Conservation (phyloP, 192 early-diverging fungal genomes). For the Physocladia obscura region DNA sequence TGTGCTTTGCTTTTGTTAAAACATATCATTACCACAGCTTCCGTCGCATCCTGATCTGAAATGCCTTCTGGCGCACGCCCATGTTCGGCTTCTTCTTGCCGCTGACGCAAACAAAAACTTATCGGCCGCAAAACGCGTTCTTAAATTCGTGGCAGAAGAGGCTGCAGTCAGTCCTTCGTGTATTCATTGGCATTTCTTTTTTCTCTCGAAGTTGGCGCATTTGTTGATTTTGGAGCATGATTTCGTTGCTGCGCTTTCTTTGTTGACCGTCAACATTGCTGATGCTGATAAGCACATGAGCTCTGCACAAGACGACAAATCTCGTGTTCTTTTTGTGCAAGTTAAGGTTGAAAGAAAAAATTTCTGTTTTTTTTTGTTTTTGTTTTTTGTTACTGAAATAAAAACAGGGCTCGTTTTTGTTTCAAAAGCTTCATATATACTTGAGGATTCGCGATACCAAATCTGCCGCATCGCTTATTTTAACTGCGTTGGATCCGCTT, state of each 20-base stretch:
- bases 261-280: too few relatives aligned
- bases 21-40: background rate
- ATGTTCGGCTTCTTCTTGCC: background rate
- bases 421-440: background rate
- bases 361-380: background rate
- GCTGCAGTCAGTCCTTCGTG: background rate
- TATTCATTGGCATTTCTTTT: background rate
- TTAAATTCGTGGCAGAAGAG: background rate
- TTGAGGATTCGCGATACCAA: background rate
- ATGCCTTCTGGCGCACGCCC: background rate
- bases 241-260: too few relatives aligned
- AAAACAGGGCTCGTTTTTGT: background rate
- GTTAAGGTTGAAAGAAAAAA: background rate
- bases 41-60: background rate
- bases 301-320: too few relatives aligned
- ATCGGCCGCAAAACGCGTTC: background rate
- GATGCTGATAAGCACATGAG: too few relatives aligned
- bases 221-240: too few relatives aligned
- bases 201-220: background rate
- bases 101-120: background rate
- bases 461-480: background rate
- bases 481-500: constrained; percentile 2
- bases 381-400: background rate
- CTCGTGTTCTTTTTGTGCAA: too few relatives aligned
- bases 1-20: background rate